Conservation (phyloP, 345 rosid species). For the Hypericum androsaemum region DNA sequence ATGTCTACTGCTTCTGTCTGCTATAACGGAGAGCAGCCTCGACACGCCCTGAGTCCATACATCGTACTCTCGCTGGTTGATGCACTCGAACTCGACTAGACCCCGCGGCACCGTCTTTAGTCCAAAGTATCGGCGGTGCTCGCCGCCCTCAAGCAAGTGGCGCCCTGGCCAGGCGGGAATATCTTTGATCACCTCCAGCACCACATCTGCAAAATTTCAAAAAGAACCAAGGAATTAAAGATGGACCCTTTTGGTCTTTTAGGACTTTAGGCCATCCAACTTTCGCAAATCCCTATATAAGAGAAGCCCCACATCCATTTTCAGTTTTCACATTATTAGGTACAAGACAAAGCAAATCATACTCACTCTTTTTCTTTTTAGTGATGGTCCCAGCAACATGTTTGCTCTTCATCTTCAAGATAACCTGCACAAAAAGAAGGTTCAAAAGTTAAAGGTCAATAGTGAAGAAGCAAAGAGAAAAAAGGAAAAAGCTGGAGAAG, state of each 20-base stretch:
- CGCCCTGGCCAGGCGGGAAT: conserved; percentile 91
- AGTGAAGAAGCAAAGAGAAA: no score
- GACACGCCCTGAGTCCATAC: conserved; percentile 76
- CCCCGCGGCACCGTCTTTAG: conserved; percentile 59
- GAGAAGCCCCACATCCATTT: conserved; percentile 41
- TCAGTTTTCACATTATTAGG: conserved; percentile 30
- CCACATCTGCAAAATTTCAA: conserved; percentile 39
- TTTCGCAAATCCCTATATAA: conserved; percentile 84
- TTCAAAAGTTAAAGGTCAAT: conserved; percentile 14
- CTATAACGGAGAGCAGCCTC: conserved; percentile 49
- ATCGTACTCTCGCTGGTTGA: conserved; percentile 59
- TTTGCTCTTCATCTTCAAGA: conserved; percentile 83
- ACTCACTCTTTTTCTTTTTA: conserved; percentile 82
- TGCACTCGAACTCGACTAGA: conserved; percentile 73
- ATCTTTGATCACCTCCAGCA: conserved; percentile 61
- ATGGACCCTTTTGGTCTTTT: conserved; percentile 19
- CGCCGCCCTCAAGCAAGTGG: conserved; percentile 54
- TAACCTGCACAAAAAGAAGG: conserved; percentile 36
- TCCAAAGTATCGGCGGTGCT: conserved; percentile 67
- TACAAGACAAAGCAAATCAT: conserved; percentile 8
- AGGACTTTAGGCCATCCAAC: conserved; percentile 34
- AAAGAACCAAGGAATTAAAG: conserved; percentile 11
- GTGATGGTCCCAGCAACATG: conserved; percentile 75
- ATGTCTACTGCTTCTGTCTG: conserved; percentile 32
- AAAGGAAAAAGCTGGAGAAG: conserved; percentile 13